Base-by-base conservation (phyloP, 2,329 filamentous ascomycete genomes). In the Fonsecaea pedrosoi region DNA sequence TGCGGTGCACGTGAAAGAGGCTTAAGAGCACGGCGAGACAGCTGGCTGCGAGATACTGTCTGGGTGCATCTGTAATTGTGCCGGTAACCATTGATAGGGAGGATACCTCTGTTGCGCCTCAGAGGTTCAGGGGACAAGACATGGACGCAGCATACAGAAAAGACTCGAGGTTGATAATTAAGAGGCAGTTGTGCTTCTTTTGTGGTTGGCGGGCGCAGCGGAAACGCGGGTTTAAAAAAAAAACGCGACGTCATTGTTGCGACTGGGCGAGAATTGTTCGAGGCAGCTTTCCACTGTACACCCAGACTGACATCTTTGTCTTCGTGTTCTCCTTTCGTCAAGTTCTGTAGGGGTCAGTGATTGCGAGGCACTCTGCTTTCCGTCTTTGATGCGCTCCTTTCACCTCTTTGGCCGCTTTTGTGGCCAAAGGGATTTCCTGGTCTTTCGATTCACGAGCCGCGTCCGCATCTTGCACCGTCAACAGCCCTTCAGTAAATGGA, bases 381-480 rank as follows among this genome's bases (percentile, higher is more conserved):
- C 30, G 15, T 35, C 37, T 40, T 64, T 61, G 65, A 86, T 86
- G 84, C 84, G 81, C 78, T 77, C 79, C 76, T 79, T 77, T 74
- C 75, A 81, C 76, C 75, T 81, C 69, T 73, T 83, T 70, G 79
- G 82, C 77, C 83, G 84, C 75, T 80, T 83, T 76, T 83, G 79
- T 78, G 74, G 82, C 73, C 79, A 78, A 72, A 80, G 81, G 71
- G 75, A 78, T 63, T 48, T 60, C 12, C 42, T 54, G 34, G 61
- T 76, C 34, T 54, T 40, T 53, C 42, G 50, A 34, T 40, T 61
- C 37, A 71, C 73, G 9, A 73, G 70, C 56, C 73, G 71, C 61
- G 65, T 73, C 58, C 35, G 71, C 56, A 65, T 73, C 59, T 38
- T 75, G 68, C 73, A 68, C 68, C 62, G 61, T 62, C 69, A 71